These are phyloP conservation scores for Mercurialis annua DNA, from an alignment of 345 rosid genomes.

Conservation along the genomic window DNA sequence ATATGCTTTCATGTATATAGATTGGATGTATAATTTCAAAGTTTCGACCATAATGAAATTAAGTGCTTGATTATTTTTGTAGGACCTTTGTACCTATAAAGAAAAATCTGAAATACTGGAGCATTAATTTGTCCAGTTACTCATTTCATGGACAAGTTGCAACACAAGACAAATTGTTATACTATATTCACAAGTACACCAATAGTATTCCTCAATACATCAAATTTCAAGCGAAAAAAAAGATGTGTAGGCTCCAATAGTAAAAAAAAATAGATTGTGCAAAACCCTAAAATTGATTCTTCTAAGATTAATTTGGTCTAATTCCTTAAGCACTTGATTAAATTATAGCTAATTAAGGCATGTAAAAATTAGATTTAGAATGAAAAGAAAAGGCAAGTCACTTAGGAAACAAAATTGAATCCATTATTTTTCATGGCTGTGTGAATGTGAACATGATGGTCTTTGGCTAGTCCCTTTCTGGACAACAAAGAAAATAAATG, in stretches of 20 bases:
- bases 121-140: neutral
- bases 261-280: too few relatives aligned
- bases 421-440: conserved; percentile 20
- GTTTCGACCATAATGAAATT: too few relatives aligned
- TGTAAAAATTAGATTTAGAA: neutral
- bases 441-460: conserved; percentile 19
- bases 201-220: neutral
- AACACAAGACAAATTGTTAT: neutral
- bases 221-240: neutral
- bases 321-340: neutral
- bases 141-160: conserved; percentile 2
- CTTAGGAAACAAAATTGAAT: neutral
- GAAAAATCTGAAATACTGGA: neutral
- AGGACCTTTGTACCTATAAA: too few relatives aligned
- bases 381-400: conserved; percentile 8
- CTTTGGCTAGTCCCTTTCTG: conserved; percentile 34
- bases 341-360: too few relatives aligned
- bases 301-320: too few relatives aligned
- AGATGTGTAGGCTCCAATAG: too few relatives aligned
- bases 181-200: neutral
- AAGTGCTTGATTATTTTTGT: too few relatives aligned
- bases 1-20: too few relatives aligned
- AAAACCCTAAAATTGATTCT: too few relatives aligned
- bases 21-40: too few relatives aligned
- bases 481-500: conserved; percentile 25